A percentile compares a stretch with the other conserved stretches of the same genome.
phyloP scores from a whole-genome alignment of 73 alveolate genomes.

The Tetrahymena malaccensis region DNA sequence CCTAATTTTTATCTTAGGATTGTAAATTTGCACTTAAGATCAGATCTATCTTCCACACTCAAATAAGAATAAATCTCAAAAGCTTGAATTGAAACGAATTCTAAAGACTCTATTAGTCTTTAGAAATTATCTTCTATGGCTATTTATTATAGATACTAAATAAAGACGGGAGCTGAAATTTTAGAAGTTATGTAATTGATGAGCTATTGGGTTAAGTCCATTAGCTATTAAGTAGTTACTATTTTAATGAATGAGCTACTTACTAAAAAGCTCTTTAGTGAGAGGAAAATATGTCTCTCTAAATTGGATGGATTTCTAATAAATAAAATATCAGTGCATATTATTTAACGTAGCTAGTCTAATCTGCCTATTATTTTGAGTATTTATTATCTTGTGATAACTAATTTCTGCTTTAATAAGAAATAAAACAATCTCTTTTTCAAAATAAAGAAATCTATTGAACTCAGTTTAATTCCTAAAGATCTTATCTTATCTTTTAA shows the following conservation, averaged over 20 bases:
- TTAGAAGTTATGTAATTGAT: not conserved
- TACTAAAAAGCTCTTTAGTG: not conserved
- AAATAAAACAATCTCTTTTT: not conserved
- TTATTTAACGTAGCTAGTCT: not conserved
- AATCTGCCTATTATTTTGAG: not conserved
- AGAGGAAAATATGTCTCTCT: not conserved
- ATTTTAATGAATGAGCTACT: not conserved
- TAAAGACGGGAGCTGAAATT: not conserved
- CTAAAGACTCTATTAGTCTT: not conserved
- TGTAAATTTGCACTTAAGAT: not conserved
- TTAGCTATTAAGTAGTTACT: not conserved
- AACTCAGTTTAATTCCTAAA: not conserved
- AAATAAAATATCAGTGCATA: not conserved
- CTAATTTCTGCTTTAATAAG: not conserved
- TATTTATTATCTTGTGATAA: not conserved
- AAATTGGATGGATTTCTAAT: not conserved
- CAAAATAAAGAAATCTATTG: not conserved
- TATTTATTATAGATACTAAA: not conserved
- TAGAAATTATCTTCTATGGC: not conserved
- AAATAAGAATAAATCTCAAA: not conserved
- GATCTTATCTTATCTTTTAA: not conserved
- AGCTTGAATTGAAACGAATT: not conserved
- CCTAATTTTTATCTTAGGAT: not conserved
- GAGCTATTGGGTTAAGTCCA: not conserved
- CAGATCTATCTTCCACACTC: not conserved